phyloP scores from a whole-genome alignment of 768 basidiomycete species.

The Xerocomellus intermedius region DNA sequence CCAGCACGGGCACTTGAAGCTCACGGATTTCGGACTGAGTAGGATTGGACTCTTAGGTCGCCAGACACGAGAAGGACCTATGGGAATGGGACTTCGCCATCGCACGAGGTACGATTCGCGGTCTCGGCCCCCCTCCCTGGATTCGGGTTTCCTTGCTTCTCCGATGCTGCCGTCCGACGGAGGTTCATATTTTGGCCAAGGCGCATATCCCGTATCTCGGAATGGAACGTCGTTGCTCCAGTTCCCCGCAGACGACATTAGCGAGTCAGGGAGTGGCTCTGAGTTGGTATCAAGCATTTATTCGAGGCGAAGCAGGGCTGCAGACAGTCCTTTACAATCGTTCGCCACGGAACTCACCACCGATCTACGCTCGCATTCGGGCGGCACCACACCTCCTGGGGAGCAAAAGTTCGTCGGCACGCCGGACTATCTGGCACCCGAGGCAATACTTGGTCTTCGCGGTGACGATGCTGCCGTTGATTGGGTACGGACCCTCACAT shows the following conservation, averaged over 20 bases:
- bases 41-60: constrained; percentile 97
- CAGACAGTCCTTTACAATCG: constrained; percentile 80
- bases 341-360: constrained; percentile 85
- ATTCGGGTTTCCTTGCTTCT: constrained; percentile 76
- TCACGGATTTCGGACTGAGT: constrained; percentile 97
- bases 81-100: constrained; percentile 45
- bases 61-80: constrained; percentile 73
- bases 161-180: constrained; percentile 66
- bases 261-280: constrained; percentile 83
- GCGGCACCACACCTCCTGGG: constrained; percentile 69
- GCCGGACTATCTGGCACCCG: constrained; percentile 95
- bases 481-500: constrained; percentile 64
- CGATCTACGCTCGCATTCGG: constrained; percentile 71
- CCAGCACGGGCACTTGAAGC: constrained; percentile 92
- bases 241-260: constrained; percentile 72
- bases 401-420: constrained; percentile 97
- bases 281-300: constrained; percentile 64
- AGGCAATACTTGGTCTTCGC: constrained; percentile 91
- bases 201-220: constrained; percentile 58
- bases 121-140: constrained; percentile 80
- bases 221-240: constrained; percentile 65
- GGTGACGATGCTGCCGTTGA: constrained; percentile 95
- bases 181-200: constrained; percentile 81
- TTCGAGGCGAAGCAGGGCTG: constrained; percentile 49
- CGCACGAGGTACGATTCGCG: constrained; percentile 62